A percentile compares a stretch with the other conserved stretches of the same genome.
Conservation (phyloP, 805 yeast genomes). For the Monosporozyma siamensis region DNA sequence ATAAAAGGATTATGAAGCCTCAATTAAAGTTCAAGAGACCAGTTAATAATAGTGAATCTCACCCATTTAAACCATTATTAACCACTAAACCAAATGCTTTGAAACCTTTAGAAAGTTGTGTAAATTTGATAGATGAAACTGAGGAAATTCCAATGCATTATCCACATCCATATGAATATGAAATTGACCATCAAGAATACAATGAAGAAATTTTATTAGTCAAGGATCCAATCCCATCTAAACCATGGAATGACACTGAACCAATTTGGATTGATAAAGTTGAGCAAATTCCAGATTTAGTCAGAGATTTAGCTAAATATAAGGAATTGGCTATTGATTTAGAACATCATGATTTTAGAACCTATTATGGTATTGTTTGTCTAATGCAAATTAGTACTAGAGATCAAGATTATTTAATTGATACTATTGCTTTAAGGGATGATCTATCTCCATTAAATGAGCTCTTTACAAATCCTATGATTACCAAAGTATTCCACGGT, state of each 20-base stretch:
- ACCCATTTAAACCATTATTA: conserved; percentile 72
- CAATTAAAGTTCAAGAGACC: conserved; percentile 49
- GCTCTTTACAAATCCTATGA: conserved; percentile 70
- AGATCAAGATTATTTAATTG: conserved; percentile 77
- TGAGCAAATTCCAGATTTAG: conserved; percentile 44
- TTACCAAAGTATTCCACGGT: conserved; percentile 89
- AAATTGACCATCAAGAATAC: conserved; percentile 61
- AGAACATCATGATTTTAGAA: conserved; percentile 89
- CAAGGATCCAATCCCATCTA: conserved; percentile 41
- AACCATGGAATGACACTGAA: conserved; percentile 54
- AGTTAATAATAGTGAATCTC: conserved; percentile 57
- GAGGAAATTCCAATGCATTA: conserved; percentile 49
- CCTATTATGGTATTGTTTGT: conserved; percentile 85
- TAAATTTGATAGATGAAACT: conserved; percentile 31
- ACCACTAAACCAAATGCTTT: conserved; percentile 64
- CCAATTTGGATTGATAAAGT: conserved; percentile 66
- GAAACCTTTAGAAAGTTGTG: conserved; percentile 44
- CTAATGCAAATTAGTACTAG: conserved; percentile 86
- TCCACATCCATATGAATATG: conserved; percentile 71
- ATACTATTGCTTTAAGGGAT: conserved; percentile 70
- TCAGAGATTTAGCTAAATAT: conserved; percentile 40
- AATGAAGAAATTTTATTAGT: conserved; percentile 46
- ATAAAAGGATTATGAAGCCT: conserved; percentile 48
- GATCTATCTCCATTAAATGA: conserved; percentile 58
- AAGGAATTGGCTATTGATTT: conserved; percentile 83